These are phyloP conservation scores for Psidium guajava DNA, from an alignment of 345 rosid genomes.

Conservation along the genomic window DNA sequence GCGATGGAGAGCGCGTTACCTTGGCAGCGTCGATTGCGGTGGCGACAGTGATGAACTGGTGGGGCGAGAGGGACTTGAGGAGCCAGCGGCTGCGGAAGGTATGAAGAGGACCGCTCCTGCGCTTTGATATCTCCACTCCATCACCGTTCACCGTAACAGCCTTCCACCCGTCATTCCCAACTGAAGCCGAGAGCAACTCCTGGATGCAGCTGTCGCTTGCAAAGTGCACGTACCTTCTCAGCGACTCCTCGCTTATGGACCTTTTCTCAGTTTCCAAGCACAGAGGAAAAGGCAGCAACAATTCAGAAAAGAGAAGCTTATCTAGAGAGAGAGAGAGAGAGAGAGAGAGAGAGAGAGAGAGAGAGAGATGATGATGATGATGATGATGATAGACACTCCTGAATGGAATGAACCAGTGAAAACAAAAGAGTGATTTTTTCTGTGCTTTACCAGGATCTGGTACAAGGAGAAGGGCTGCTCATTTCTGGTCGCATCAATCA, in stretches of 20 bases:
- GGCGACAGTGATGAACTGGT: constrained; percentile 66
- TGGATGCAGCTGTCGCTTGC: constrained; percentile 80
- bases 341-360: background rate
- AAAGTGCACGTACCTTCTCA: constrained; percentile 63
- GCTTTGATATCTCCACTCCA: constrained; percentile 64
- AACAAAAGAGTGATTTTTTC: background rate
- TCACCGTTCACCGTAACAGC: constrained; percentile 22
- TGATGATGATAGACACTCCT: background rate
- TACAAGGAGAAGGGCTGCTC: background rate
- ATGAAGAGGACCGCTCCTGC: constrained; percentile 48
- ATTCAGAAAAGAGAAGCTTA: background rate
- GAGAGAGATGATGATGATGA: background rate
- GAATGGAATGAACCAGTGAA: background rate
- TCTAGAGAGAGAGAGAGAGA: background rate
- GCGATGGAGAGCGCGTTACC: constrained; percentile 15
- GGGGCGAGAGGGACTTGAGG: constrained; percentile 55
- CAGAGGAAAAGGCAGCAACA: background rate
- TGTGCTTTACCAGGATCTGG: background rate
- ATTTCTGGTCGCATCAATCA: background rate
- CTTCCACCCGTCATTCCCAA: constrained; percentile 58
- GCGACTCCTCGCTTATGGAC: constrained; percentile 74
- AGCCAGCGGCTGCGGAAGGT: constrained; percentile 64
- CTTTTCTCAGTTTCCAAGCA: constrained; percentile 5
- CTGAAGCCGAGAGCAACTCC: constrained; percentile 63
- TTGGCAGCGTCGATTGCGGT: constrained; percentile 73